These are phyloP conservation scores for Fraxinus greggii DNA, from an alignment of 305 asterid species.

Conservation along the genomic window DNA sequence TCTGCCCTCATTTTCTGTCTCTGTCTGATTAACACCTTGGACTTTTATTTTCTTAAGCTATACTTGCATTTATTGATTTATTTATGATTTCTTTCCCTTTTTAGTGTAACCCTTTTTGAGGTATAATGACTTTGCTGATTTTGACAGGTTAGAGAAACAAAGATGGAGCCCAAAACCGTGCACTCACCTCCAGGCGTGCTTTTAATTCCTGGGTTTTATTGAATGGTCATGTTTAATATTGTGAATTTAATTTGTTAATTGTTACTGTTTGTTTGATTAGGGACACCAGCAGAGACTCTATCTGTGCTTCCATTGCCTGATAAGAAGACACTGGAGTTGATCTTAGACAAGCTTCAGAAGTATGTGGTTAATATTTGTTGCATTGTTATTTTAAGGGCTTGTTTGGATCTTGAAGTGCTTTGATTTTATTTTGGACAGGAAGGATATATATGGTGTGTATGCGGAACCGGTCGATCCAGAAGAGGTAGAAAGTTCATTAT, in stretches of 20 bases:
- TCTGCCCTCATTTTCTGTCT: constrained; percentile 51
- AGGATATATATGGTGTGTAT: constrained; percentile 89
- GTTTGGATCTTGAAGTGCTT: constrained; percentile 31
- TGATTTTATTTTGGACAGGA: constrained; percentile 58
- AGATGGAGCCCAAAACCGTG: constrained; percentile 43
- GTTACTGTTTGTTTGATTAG: constrained; percentile 39
- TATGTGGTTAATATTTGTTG: constrained; percentile 31
- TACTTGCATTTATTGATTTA: constrained; percentile 37
- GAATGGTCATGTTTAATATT: constrained; percentile 11
- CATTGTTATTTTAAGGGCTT: constrained; percentile 19
- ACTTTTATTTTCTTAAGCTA: constrained; percentile 37
- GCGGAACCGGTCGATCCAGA: constrained; percentile 99
- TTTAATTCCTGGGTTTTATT: constrained; percentile 8
- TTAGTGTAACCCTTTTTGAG: constrained; percentile 27
- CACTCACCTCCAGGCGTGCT: constrained; percentile 68
- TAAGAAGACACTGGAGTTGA: constrained; percentile 72
- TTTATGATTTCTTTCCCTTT: constrained; percentile 20
- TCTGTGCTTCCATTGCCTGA: constrained; percentile 64
- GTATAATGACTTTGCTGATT: constrained; percentile 38
- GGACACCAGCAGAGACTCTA: constrained; percentile 54
- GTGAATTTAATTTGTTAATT: constrained; percentile 16
- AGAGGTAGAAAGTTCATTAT: constrained; percentile 53
- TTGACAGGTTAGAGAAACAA: constrained; percentile 63
- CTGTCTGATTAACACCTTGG: constrained; percentile 41
- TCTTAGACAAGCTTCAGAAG: constrained; percentile 97